Conservation (phyloP, 2,329 filamentous ascomycete genomes). For the Phaeophleospora eucalypticola region DNA sequence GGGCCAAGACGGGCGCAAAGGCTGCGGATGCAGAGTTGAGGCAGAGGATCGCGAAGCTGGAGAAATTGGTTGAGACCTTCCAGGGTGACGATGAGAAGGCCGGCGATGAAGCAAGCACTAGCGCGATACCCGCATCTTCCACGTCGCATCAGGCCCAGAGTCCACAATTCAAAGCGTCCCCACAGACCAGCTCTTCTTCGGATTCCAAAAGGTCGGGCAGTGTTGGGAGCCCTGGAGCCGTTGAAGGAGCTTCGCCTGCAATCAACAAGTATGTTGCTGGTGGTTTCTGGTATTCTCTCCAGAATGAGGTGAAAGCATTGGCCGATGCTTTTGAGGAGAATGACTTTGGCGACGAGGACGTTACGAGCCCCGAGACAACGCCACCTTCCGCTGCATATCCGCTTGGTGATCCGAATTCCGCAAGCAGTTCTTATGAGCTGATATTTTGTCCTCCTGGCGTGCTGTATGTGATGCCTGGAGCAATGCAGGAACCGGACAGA, state of each 20-base stretch:
- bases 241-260: constrained; percentile 11
- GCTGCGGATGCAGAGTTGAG: constrained; percentile 21
- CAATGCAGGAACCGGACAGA: constrained; percentile 23
- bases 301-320: constrained; percentile 30
- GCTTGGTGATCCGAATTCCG: constrained; percentile 5
- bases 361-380: constrained; percentile 17
- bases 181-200: neutral
- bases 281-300: constrained; percentile 31
- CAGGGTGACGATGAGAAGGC: constrained; percentile 17
- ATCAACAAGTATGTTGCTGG: constrained; percentile 30
- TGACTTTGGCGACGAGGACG: constrained; percentile 15
- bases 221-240: constrained; percentile 5
- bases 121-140: neutral
- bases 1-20: constrained; percentile 19
- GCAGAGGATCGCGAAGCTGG: constrained; percentile 21
- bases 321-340: constrained; percentile 31
- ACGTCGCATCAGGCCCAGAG: neutral
- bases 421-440: constrained; percentile 24
- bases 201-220: constrained; percentile 1
- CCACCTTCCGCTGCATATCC: constrained; percentile 10
- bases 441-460: constrained; percentile 30
- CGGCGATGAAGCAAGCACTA: neutral
- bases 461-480: constrained; percentile 33
- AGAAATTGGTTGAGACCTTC: constrained; percentile 21
- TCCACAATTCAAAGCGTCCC: neutral